These are phyloP conservation scores for Sporothrix sp. DNA, from an alignment of 2,329 filamentous ascomycete genomes.

Conservation along the genomic window DNA sequence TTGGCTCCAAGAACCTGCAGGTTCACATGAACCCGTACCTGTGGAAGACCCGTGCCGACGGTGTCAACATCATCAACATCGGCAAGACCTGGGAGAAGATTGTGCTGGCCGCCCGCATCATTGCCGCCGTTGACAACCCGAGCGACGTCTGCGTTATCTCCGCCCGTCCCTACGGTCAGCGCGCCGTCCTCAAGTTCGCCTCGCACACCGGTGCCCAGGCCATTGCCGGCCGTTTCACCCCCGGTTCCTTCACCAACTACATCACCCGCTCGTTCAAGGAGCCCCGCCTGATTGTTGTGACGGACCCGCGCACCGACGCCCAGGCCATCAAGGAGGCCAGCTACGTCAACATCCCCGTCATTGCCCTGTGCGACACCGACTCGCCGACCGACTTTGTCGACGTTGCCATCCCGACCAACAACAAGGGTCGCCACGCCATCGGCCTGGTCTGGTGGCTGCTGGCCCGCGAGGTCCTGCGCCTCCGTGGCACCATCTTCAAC, in stretches of 20 bases:
- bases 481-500: conserved; percentile 91
- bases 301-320: conserved; percentile 97
- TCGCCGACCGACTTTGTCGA: conserved; percentile 99
- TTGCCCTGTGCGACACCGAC: conserved; percentile 97
- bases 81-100: conserved; percentile 99
- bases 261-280: conserved; percentile 99
- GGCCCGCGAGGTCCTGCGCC: conserved; percentile 97
- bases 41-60: conserved; percentile 98
- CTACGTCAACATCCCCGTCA: conserved; percentile 99
- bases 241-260: conserved; percentile 99
- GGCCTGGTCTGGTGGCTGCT: conserved; percentile 99
- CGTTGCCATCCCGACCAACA: conserved; percentile 99
- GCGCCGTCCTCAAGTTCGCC: conserved; percentile 99
- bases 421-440: conserved; percentile 99
- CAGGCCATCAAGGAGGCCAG: conserved; percentile 99
- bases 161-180: conserved; percentile 98
- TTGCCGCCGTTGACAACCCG: conserved; percentile 98
- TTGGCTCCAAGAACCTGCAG: conserved; percentile 98
- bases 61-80: conserved; percentile 98
- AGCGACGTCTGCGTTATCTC: conserved; percentile 99
- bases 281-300: conserved; percentile 98
- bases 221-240: conserved; percentile 99
- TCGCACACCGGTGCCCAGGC: conserved; percentile 94
- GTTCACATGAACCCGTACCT: conserved; percentile 90
- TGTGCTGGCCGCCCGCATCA: conserved; percentile 95